These are phyloP conservation scores for Magnaporthiopsis poae DNA, from an alignment of 2,329 filamentous ascomycete species.

Conservation along the genomic window DNA sequence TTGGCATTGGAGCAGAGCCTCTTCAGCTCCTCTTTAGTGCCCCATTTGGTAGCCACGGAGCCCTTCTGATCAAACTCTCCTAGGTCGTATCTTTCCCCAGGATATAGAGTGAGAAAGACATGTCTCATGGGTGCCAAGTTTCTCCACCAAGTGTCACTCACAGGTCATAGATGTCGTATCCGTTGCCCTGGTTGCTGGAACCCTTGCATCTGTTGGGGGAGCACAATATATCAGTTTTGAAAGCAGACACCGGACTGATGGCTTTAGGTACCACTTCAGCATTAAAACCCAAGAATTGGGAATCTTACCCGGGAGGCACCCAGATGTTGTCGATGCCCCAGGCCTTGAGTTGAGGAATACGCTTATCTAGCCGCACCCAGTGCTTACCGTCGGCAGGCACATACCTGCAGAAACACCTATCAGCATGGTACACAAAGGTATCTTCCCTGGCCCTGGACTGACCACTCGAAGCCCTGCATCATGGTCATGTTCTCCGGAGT, in stretches of 20 bases:
- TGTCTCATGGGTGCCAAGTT: not conserved
- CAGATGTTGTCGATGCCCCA: conserved; percentile 57
- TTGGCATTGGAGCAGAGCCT: conserved; percentile 43
- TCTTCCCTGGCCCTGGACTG: not conserved
- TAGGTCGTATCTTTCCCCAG: conserved; percentile 37
- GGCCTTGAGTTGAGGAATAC: conserved; percentile 46
- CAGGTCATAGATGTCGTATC: conserved; percentile 62
- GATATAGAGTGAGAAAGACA: too few relatives aligned
- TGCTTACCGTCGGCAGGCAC: conserved; percentile 53
- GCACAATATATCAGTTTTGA: not conserved
- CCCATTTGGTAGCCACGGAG: conserved; percentile 57
- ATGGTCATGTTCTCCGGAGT: conserved; percentile 44
- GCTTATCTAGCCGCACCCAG: conserved; percentile 49
- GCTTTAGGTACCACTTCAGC: too few relatives aligned
- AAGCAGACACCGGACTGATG: not conserved
- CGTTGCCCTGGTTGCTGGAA: conserved; percentile 52
- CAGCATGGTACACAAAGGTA: not conserved
- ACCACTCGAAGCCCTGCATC: conserved; percentile 65
- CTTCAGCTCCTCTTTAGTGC: conserved; percentile 51
- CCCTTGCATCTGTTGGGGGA: conserved; percentile 46
- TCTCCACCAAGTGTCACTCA: conserved; percentile 19
- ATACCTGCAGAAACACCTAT: conserved; percentile 27
- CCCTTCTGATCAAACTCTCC: conserved; percentile 70
- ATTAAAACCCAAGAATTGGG: not conserved
- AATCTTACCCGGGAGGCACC: conserved; percentile 52